A percentile compares a stretch with the other conserved stretches of the same genome.
Evolutionary conservation across 495 filamentous ascomycete species (phyloP).

Genomic region (Parmelia sp.): DNA sequence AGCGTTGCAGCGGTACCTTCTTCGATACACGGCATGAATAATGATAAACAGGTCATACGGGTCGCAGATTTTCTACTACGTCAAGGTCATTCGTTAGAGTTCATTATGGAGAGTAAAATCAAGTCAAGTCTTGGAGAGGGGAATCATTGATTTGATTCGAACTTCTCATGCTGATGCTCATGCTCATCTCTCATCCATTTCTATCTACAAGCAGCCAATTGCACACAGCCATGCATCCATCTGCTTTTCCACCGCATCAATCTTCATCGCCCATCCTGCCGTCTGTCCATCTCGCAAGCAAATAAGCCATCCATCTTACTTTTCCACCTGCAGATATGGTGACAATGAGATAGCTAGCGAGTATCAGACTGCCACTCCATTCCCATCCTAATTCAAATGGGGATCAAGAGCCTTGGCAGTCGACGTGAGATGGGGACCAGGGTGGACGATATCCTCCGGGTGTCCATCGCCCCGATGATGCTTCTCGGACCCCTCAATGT

Average conservation of each 20-base stretch:
- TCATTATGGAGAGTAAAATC: no score
- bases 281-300: neutral
- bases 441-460: conserved; percentile 26
- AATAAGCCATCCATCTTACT: neutral
- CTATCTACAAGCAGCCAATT: neutral
- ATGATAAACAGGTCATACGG: no score
- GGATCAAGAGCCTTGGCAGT: conserved; percentile 27
- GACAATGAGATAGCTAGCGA: neutral
- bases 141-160: neutral
- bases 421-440: conserved; percentile 23
- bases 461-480: conserved; percentile 29
- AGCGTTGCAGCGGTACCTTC: no score
- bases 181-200: neutral
- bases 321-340: neutral
- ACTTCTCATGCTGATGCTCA: no score
- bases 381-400: conserved; percentile 26
- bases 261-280: neutral
- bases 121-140: neutral
- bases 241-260: neutral
- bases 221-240: neutral
- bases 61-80: no score
- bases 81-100: no score
- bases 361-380: neutral
- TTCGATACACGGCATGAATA: no score
- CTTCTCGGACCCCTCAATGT: conserved; percentile 40